Conservation (phyloP, 1,284 basidiomycete genomes). For the Schizophyllum commune region DNA sequence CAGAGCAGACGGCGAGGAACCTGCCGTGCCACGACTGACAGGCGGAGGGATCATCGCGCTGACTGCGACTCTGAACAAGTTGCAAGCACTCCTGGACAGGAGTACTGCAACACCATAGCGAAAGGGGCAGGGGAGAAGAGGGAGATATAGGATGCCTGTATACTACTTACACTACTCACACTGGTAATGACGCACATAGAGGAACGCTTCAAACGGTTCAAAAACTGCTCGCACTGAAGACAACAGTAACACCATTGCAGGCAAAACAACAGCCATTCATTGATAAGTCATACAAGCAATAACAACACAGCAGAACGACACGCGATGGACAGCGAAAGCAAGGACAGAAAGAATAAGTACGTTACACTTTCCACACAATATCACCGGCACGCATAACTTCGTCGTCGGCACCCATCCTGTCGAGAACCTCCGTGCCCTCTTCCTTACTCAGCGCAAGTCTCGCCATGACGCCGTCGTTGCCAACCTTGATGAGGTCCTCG, state of each 20-base stretch:
- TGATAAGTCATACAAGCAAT: neutral
- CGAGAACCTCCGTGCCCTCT: neutral
- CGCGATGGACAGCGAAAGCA: neutral
- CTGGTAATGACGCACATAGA: neutral
- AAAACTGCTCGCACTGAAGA: neutral
- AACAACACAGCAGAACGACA: neutral
- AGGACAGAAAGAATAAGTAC: neutral
- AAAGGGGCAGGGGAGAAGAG: too few relatives aligned
- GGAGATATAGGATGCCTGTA: neutral
- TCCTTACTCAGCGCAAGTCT: neutral
- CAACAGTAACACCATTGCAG: too few relatives aligned
- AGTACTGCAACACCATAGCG: neutral
- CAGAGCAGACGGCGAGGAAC: conserved; percentile 26
- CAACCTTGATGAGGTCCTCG: neutral
- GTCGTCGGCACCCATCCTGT: neutral
- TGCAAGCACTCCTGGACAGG: conserved; percentile 17
- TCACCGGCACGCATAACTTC: neutral
- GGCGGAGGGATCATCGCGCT: conserved; percentile 77
- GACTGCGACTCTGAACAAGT: conserved; percentile 58
- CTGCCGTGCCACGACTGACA: conserved; percentile 71
- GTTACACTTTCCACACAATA: neutral
- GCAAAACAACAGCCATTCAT: too few relatives aligned
- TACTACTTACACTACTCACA: neutral
- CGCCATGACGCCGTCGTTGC: neutral
- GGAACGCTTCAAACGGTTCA: neutral